These are phyloP conservation scores for Macroventuria anomochaeta DNA, from an alignment of 2,329 filamentous ascomycete genomes.

Conservation along the genomic window DNA sequence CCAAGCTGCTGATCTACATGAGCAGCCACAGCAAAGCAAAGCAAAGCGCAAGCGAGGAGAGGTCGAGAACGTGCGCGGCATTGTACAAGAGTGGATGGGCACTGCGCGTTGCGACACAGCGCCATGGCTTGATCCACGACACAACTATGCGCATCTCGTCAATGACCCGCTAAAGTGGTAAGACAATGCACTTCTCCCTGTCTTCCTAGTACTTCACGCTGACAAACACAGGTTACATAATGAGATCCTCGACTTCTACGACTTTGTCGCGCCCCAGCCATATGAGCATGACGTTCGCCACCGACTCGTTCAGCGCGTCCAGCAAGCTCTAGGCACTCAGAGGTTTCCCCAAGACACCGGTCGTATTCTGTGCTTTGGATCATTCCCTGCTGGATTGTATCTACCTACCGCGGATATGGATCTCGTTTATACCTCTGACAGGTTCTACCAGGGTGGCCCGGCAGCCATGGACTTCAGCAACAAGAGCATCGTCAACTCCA, in stretches of 20 bases:
- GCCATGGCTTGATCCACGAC: slow-evolving; percentile 53
- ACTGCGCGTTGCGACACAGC: slow-evolving; percentile 50
- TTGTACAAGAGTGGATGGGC: slow-evolving; percentile 54
- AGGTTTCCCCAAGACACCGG: slow-evolving; percentile 51
- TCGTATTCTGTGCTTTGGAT: slow-evolving; percentile 82
- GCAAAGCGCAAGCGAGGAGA: slow-evolving; percentile 73
- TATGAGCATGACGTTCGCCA: slow-evolving; percentile 80
- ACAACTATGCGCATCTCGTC: slow-evolving; percentile 60
- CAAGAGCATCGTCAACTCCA: slow-evolving; percentile 59
- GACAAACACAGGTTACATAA: slow-evolving; percentile 72
- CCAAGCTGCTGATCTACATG: slow-evolving; percentile 18
- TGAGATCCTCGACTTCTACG: slow-evolving; percentile 87
- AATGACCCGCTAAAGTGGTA: slow-evolving; percentile 61
- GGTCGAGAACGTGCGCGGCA: slow-evolving; percentile 36
- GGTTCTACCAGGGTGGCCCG: slow-evolving; percentile 61
- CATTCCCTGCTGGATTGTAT: slow-evolving; percentile 82
- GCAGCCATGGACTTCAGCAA: slow-evolving; percentile 31
- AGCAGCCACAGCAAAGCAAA: slow-evolving; percentile 21
- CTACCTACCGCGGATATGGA: slow-evolving; percentile 90
- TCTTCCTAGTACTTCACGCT: not conserved
- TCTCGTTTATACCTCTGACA: slow-evolving; percentile 77
- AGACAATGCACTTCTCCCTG: not conserved
- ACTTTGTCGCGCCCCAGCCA: slow-evolving; percentile 76
- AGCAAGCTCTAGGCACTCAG: slow-evolving; percentile 58
- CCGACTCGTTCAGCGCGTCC: slow-evolving; percentile 74